Percentiles rank a stretch among this genome's conserved stretches.
Evolutionary conservation across 768 basidiomycete genomes (phyloP).

Genomic region (Solioccasus polychromus): DNA sequence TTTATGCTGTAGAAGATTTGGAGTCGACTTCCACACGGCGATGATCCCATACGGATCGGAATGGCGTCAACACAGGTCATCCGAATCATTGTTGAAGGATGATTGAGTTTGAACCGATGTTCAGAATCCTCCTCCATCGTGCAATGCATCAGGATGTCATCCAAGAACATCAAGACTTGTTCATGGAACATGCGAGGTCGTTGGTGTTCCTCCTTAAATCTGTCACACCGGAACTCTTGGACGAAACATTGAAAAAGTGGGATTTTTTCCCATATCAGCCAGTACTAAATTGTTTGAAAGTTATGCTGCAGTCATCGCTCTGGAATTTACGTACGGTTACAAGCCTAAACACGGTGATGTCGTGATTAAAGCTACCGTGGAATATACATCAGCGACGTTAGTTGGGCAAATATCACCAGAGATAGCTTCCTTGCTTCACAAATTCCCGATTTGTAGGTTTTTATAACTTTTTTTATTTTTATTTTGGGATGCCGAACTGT

Average conservation of each 20-base stretch:
- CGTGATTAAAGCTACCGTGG: neutral
- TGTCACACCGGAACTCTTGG: neutral
- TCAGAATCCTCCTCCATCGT: conserved; percentile 2
- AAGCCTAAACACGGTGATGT: neutral
- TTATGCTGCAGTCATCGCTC: neutral
- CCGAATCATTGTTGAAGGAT: neutral
- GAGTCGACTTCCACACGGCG: conserved; percentile 5
- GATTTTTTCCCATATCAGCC: too few relatives aligned
- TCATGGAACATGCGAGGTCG: too few relatives aligned
- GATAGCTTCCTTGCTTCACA: too few relatives aligned
- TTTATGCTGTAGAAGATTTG: neutral
- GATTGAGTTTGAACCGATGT: neutral
- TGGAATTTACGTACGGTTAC: conserved; percentile 4
- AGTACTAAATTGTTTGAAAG: too few relatives aligned
- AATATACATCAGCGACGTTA: conserved; percentile 1
- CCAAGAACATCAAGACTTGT: too few relatives aligned
- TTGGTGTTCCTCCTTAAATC: too few relatives aligned
- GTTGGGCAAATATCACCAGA: too few relatives aligned
- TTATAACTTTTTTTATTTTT: too few relatives aligned
- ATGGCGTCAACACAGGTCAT: conserved; percentile 4
- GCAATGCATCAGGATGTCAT: conserved; percentile 1
- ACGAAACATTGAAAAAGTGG: conserved; percentile 1
- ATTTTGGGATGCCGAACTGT: too few relatives aligned
- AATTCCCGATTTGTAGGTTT: too few relatives aligned
- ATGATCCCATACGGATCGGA: conserved; percentile 1